Evolutionary conservation across 2,329 filamentous ascomycete species (phyloP), one percentile per base, ranked within the genome.

Genomic region (Trichoderma arundinaceum): DNA sequence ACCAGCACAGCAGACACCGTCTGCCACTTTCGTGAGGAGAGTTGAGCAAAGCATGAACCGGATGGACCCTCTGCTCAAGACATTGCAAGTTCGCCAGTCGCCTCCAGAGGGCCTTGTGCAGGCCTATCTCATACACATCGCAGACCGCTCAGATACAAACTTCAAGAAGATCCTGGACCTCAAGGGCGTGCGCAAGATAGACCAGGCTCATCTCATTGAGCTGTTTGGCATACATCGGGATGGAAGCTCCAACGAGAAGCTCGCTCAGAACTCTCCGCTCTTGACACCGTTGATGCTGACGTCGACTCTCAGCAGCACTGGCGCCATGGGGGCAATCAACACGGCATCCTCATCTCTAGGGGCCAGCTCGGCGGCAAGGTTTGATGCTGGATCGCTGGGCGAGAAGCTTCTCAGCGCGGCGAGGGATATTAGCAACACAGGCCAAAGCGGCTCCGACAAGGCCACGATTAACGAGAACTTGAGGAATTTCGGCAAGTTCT

Each of bases 101-200:
- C 95, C 95, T 0, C 91, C 94, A 0, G 95, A 99, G 81, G 94
- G 92, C 1, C 86, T 99, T 3, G 94, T 99, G 0, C 94, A 98
- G 80, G 95, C 95, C 39, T 99, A 99, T 76, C 88, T 99, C 39
- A 96, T 98, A 77, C 95, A 98, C 79, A 95, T 99, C 70, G 93
- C 88, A 70, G 95, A 99, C 81, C 89, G 91, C 64, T 96, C 91
- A 69, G 95, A 98, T 75, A 86, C 88, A 73, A 99, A 99, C 79
- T 99, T 99, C 85, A 89, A 89, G 75, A 98, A 97, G 80, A 91
- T 99, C 67, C 87, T 99, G 52, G 95, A 99, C 58, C 85, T 99
- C 69, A 99, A 99, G 78, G 95, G 95, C 53, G 90, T 99, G 67
- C 87, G 90, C 68, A 94, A 93, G 74, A 83, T 86, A 67, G 95